Conservation (phyloP, 345 rosid genomes). For the Hypericum perforatum region DNA sequence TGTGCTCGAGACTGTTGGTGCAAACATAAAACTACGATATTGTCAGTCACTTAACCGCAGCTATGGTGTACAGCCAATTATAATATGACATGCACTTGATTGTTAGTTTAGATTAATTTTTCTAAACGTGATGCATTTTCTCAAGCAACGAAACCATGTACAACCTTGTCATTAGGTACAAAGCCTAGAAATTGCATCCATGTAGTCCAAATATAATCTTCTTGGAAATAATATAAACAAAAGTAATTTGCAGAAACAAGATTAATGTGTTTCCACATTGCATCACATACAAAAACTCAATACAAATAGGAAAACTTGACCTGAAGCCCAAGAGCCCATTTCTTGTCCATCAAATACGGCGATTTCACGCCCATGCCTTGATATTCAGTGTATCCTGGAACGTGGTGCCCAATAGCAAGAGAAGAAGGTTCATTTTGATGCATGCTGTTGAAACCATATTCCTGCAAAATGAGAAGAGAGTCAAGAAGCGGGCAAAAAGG, state of each 20-base stretch:
- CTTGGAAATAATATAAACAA: too few relatives aligned
- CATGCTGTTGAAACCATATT: slow-evolving; percentile 51
- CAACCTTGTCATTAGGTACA: too few relatives aligned
- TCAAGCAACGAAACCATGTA: too few relatives aligned
- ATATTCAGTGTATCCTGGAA: slow-evolving; percentile 63
- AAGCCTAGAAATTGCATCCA: too few relatives aligned
- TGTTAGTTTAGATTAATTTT: too few relatives aligned
- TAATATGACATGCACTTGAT: too few relatives aligned
- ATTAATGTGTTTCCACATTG: neutral
- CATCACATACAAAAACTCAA: too few relatives aligned
- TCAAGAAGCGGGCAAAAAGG: too few relatives aligned
- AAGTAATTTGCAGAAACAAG: too few relatives aligned
- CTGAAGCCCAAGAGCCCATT: slow-evolving; percentile 98
- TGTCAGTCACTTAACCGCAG: neutral
- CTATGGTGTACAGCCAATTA: too few relatives aligned
- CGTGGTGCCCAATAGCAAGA: slow-evolving; percentile 49
- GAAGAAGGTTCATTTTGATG: slow-evolving; percentile 48
- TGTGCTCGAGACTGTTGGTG: slow-evolving; percentile 65
- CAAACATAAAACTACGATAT: neutral
- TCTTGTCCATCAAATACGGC: slow-evolving; percentile 51
- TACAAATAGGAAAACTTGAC: slow-evolving; percentile 22
- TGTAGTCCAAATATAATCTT: too few relatives aligned
- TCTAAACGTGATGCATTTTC: too few relatives aligned
- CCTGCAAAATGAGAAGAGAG: slow-evolving; percentile 30
- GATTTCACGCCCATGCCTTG: slow-evolving; percentile 57